phyloP scores from a whole-genome alignment of 352 stramenopile genomes.

The Globisporangium yorkense region DNA sequence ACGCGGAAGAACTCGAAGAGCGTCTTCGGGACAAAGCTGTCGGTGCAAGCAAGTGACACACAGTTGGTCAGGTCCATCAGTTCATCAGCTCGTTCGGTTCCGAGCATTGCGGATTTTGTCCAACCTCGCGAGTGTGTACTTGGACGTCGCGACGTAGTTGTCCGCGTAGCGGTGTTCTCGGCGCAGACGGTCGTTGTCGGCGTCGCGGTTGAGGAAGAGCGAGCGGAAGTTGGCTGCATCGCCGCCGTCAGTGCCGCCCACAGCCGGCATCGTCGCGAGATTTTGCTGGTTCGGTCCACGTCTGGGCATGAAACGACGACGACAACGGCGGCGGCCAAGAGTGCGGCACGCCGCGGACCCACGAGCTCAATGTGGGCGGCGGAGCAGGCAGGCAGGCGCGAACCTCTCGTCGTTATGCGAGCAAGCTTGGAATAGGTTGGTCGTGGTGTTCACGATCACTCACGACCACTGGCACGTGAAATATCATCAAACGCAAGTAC shows the following conservation, averaged over 20 bases:
- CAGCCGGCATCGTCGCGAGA: conserved; percentile 2
- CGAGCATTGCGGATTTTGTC: background rate
- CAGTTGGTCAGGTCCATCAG: background rate
- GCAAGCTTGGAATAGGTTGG: no score
- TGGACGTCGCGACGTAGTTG: conserved; percentile 87
- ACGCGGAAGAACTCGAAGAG: conserved; percentile 93
- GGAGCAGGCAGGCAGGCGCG: no score
- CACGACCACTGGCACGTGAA: no score
- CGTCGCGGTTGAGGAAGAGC: conserved; percentile 53
- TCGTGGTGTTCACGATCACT: no score
- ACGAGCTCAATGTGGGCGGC: no score
- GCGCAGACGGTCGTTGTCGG: conserved; percentile 50
- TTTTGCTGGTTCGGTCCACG: conserved; percentile 3
- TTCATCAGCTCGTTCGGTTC: background rate
- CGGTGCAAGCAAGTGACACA: background rate
- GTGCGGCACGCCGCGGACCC: background rate
- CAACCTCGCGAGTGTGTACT: conserved; percentile 88
- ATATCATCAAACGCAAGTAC: no score
- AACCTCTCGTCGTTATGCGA: no score
- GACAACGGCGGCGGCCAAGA: background rate
- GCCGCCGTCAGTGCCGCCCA: conserved; percentile 10
- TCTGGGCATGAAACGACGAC: conserved; percentile 4
- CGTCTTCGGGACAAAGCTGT: conserved; percentile 92
- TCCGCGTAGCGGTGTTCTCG: conserved; percentile 32
- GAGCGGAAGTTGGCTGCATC: conserved; percentile 26